Conservation (phyloP, 768 basidiomycete species). For the Podaxis carcinomalis region DNA sequence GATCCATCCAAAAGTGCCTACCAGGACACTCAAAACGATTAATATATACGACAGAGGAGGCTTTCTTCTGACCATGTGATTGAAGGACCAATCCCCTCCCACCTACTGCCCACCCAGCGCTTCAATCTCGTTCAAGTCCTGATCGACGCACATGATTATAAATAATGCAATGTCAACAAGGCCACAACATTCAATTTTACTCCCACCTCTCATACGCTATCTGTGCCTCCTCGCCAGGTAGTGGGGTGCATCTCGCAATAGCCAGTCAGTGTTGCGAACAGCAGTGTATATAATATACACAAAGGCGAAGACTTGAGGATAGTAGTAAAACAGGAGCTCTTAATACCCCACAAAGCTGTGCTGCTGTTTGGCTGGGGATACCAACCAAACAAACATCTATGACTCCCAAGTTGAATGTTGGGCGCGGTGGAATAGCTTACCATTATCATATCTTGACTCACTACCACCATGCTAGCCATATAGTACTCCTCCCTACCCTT, state of each 20-base stretch:
- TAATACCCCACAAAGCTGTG: background rate
- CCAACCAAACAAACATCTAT: background rate
- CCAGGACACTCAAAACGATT: too few relatives aligned
- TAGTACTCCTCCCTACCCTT: background rate
- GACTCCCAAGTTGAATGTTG: background rate
- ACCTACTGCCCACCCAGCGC: too few relatives aligned
- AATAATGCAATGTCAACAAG: background rate
- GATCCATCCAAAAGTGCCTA: too few relatives aligned
- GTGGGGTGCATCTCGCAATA: too few relatives aligned
- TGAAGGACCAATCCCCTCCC: too few relatives aligned
- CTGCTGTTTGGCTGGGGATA: background rate
- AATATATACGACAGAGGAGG: too few relatives aligned
- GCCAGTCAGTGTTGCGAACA: too few relatives aligned
- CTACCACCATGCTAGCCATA: conserved; percentile 4
- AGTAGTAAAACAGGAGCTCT: too few relatives aligned
- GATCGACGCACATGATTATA: background rate
- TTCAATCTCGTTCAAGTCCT: too few relatives aligned
- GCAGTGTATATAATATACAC: too few relatives aligned
- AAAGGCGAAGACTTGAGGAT: too few relatives aligned
- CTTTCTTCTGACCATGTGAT: too few relatives aligned
- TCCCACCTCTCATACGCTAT: background rate
- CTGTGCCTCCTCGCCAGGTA: background rate
- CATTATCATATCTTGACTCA: conserved; percentile 3
- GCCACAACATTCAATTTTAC: background rate
- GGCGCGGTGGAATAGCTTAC: background rate